Evolutionary conservation across 345 rosid genomes (phyloP).

Genomic region (Gossypium rotundifolium): DNA sequence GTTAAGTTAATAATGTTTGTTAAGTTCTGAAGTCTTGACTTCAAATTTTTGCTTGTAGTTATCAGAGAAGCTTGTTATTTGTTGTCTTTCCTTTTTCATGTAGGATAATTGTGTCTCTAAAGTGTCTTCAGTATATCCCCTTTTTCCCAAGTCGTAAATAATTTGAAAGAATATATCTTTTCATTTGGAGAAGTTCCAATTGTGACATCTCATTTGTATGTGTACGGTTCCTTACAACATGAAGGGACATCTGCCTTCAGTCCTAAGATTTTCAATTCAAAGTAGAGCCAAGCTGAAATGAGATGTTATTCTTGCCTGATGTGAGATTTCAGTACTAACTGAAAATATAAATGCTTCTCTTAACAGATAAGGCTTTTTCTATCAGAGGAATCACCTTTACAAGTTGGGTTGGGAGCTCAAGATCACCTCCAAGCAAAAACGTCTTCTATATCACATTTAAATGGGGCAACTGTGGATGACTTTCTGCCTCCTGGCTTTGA

Average conservation of each 20-base stretch:
- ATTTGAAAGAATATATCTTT: background rate
- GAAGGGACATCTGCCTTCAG: background rate
- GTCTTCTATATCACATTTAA: conserved; percentile 44
- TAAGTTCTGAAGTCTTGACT: background rate
- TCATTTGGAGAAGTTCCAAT: conserved; percentile 1
- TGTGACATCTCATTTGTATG: background rate
- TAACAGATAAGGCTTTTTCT: conserved; percentile 12
- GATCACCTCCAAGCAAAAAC: conserved; percentile 95
- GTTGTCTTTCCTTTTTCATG: background rate
- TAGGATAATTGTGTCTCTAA: background rate
- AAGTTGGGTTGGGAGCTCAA: conserved; percentile 68
- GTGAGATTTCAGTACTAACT: background rate
- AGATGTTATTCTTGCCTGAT: background rate
- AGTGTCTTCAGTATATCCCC: background rate
- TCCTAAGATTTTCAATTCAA: background rate
- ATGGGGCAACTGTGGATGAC: conserved; percentile 20
- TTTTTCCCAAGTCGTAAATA: background rate
- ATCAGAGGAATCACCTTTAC: conserved; percentile 87
- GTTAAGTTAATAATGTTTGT: background rate
- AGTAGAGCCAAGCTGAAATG: background rate
- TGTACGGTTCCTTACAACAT: background rate
- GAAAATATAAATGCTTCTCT: conserved; percentile 13
- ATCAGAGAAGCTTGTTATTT: background rate
- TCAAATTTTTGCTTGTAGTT: background rate
- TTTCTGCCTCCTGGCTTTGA: conserved; percentile 67